phyloP scores from a whole-genome alignment of 352 stramenopile species.

The Phytopythium kandeliae region DNA sequence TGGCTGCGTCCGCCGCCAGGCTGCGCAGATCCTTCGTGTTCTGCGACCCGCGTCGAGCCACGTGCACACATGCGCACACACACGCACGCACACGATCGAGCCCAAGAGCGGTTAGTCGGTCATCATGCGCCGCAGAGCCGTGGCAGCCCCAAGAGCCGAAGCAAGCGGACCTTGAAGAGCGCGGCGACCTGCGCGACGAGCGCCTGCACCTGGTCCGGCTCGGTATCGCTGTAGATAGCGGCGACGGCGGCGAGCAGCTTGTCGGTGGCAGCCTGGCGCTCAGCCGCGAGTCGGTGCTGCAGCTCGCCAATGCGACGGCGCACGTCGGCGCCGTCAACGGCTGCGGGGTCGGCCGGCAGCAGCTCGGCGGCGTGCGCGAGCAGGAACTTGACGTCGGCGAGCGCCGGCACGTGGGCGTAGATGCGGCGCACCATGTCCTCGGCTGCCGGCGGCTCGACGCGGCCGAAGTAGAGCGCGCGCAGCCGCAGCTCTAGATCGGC shows the following conservation, averaged over 20 bases:
- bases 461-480: conserved; percentile 87
- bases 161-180: conserved; percentile 62
- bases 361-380: conserved; percentile 61
- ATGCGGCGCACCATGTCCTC: conserved; percentile 78
- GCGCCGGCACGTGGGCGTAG: conserved; percentile 62
- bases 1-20: conserved; percentile 64
- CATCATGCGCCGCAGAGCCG: too few relatives aligned
- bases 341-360: conserved; percentile 55
- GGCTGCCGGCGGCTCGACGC: conserved; percentile 75
- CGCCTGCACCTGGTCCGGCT: conserved; percentile 53
- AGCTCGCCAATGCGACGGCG: conserved; percentile 42
- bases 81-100: too few relatives aligned
- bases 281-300: conserved; percentile 57
- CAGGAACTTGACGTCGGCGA: conserved; percentile 82
- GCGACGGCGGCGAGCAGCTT: conserved; percentile 58
- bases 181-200: conserved; percentile 48
- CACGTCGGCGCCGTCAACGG: conserved; percentile 66
- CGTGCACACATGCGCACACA: too few relatives aligned
- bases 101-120: conserved; percentile 1
- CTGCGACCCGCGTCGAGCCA: conserved; percentile 10
- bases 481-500: conserved; percentile 89
- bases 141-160: neutral
- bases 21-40: conserved; percentile 85
- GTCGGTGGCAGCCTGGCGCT: conserved; percentile 56
- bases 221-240: conserved; percentile 72